phyloP scores from a whole-genome alignment of 495 filamentous ascomycete genomes.

The Tuber aestivum region DNA sequence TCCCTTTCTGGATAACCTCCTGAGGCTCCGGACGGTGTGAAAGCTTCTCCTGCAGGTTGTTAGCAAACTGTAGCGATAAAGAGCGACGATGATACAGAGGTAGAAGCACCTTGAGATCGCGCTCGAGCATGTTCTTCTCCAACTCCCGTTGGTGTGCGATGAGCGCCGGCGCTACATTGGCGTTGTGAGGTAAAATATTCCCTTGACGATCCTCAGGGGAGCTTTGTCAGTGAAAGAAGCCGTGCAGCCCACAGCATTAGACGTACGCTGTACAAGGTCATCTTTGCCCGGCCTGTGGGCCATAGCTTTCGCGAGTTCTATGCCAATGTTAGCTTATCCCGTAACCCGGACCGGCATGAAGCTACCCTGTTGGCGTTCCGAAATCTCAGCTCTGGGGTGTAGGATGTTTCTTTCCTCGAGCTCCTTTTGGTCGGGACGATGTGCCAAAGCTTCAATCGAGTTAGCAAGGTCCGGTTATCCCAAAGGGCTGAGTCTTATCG shows the following conservation, averaged over 20 bases:
- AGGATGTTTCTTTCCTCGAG: conserved; percentile 40
- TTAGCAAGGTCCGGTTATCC: conserved; percentile 8
- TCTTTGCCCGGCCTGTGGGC: conserved; percentile 39
- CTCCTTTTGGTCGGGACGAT: conserved; percentile 39
- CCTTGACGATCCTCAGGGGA: conserved; percentile 20
- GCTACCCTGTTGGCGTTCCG: conserved; percentile 37
- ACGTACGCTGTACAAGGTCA: conserved; percentile 38
- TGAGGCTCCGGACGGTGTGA: conserved; percentile 34
- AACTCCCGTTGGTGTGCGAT: conserved; percentile 38
- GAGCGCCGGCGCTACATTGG: conserved; percentile 37
- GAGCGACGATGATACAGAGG: neutral
- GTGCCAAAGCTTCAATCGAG: conserved; percentile 29
- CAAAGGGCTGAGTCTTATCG: neutral
- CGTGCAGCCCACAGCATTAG: neutral
- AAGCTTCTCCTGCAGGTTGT: conserved; percentile 35
- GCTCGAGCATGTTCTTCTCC: conserved; percentile 41
- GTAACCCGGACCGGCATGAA: conserved; percentile 5
- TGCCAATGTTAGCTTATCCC: neutral
- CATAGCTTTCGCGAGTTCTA: conserved; percentile 41
- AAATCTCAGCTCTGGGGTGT: conserved; percentile 35
- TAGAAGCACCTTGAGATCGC: conserved; percentile 32
- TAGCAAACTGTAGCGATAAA: neutral
- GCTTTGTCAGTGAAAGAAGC: conserved; percentile 10
- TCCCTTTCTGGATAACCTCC: conserved; percentile 41
- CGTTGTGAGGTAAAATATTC: conserved; percentile 40